Base-by-base conservation (phyloP, 495 filamentous ascomycete species). In the Penicillium atrosanguineum region DNA sequence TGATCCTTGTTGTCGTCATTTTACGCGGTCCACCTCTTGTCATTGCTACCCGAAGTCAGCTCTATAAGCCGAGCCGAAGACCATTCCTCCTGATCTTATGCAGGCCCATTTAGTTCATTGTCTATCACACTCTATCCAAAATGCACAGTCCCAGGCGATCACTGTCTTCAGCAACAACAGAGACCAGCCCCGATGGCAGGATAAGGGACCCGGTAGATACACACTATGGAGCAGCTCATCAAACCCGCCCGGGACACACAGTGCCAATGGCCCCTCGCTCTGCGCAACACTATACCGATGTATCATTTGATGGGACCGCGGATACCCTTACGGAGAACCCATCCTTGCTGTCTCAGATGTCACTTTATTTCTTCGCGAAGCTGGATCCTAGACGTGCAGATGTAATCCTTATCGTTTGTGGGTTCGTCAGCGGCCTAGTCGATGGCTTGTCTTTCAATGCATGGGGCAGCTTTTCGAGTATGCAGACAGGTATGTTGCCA, bases 401-500 rank as follows among this genome's bases (percentile, higher is more conserved):
- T 57, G 47, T 71, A 6, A 26, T 70, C n/a, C 60, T 74, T 1
- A 61, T 74, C 34, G 46, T 69, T 31, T 74, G 71, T 28, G 65
- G 68, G 3, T 74, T 72, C 25, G 69, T 74, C 8, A 56, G 68
- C 34, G 71, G 71, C 19, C 56, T 74, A 16, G 68, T 74, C 1
- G 71, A 74, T 36, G 71, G 69, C 11, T 34, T 72, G 3, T 71
- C 75, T 44, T 77, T 66, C 52, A 62, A 68, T 60, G 78, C 79
- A 28, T 83, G 79, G 64, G 77, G 80, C 4, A 81, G 76, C 59
- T 83, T 82, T 57, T 70, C 79, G 29, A 79, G 77, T 50, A 82
- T 83, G 80, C 80, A 83, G 61, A 82, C 80, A 46, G 78, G 78
- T 75, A 69, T 57, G 58, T 55, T 41, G 21, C 12, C 34, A 7